These are phyloP conservation scores for Astragalus membranaceus DNA, from an alignment of 306 rosid species.

Conservation along the genomic window DNA sequence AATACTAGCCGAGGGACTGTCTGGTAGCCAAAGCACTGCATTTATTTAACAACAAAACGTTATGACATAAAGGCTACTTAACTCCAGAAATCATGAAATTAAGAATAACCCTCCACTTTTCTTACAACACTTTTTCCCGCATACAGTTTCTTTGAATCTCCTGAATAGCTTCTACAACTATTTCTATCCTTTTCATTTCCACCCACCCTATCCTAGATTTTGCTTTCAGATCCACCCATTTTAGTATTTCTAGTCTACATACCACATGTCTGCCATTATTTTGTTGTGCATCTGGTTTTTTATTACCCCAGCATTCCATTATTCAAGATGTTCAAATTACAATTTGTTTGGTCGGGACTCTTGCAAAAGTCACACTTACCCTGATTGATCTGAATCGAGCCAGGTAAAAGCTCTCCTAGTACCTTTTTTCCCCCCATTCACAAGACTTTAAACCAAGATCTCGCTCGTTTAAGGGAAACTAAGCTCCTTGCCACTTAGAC, in stretches of 20 bases:
- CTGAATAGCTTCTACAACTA: neutral
- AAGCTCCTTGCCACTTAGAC: no score
- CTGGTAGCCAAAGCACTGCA: conserved; percentile 64
- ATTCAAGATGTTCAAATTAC: neutral
- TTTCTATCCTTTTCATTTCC: neutral
- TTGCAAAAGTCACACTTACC: no score
- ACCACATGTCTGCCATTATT: neutral
- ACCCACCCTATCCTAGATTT: conserved; percentile 1
- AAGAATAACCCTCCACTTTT: neutral
- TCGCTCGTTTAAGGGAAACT: no score
- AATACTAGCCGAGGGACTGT: conserved; percentile 35
- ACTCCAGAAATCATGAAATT: neutral
- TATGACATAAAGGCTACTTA: neutral
- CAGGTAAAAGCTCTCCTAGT: no score
- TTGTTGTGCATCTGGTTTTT: neutral
- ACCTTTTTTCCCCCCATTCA: no score
- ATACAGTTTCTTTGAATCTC: neutral
- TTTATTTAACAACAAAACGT: conserved; percentile 4
- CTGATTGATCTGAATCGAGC: no score
- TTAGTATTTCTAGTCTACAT: neutral
- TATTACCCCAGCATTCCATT: neutral
- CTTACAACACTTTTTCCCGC: neutral
- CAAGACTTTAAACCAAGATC: no score
- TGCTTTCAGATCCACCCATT: neutral
- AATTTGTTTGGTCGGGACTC: neutral